Base-by-base conservation (phyloP, 2,329 filamentous ascomycete species). In the Eutypa lata region DNA sequence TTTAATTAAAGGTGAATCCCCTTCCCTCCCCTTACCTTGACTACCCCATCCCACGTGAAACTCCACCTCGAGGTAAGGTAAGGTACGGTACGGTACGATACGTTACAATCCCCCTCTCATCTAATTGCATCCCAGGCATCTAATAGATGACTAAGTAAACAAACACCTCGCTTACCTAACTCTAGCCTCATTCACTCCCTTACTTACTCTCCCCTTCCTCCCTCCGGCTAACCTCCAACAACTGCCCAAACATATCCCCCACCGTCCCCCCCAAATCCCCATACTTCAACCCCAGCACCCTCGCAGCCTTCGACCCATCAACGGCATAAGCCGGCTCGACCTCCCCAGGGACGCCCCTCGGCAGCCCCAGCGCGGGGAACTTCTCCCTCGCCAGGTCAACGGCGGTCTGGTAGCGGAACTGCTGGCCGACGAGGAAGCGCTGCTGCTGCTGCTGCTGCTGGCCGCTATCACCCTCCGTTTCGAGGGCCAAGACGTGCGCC, bases 241-340 rank as follows among this genome's bases (percentile, higher is more conserved):
- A 11, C 52, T 52, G 48, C 16, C 13, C 24, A 49, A 50, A 62
- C 31, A 59, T 60, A 21, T 53, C 50, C 37, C 21, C 31, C 10
- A 55, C 47, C 37, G 57, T 61, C 47, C 58, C 58, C 47, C 19
- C 52, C 43, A 62, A 18, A 2, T 33, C 49, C 2, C 48, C 42
- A 48, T 61, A 62, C 49, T 48, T 42, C 33, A 62, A 0, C 43
- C 60, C 60, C 42, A 86, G 62, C 2, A 81, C 65, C 44, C 77
- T 71, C 52, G 75, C 72, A 2, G 75, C 74, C 53, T 75, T 71
- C 51, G 70, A 74, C 56, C 80, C 82, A 63, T 83, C 76, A 48
- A 78, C 73, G 43, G 70, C 70, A 26, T 79, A 68, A 35, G 56
- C 58, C 1, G 64, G 60, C 53, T 70, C 64, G 47, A 64, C 54